A percentile compares a stretch with the other conserved stretches of the same genome.
These are phyloP conservation scores for Helianthus tuberosus DNA, from an alignment of 129 eudicot genomes.

Conservation along the genomic window DNA sequence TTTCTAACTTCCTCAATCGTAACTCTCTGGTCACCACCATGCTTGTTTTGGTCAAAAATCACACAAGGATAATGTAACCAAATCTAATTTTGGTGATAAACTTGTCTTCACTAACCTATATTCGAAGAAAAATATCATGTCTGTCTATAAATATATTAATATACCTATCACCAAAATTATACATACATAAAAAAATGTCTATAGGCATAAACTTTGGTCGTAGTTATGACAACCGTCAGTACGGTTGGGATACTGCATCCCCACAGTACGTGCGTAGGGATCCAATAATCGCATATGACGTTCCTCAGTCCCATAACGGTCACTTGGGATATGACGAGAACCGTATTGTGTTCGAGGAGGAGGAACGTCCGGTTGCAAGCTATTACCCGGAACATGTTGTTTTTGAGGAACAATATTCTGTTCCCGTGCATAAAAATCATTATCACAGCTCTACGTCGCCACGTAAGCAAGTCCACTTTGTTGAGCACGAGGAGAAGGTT, in stretches of 20 bases:
- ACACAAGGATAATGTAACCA: too few relatives aligned
- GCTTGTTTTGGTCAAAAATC: too few relatives aligned
- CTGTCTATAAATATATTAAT: conserved; percentile 29
- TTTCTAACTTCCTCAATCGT: too few relatives aligned
- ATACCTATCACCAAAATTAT: background rate
- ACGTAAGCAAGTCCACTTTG: conserved; percentile 60
- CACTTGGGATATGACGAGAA: conserved; percentile 19
- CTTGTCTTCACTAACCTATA: background rate
- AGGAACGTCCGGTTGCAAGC: conserved; percentile 4
- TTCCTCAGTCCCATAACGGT: conserved; percentile 17
- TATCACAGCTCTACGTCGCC: conserved; percentile 1
- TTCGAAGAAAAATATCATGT: background rate
- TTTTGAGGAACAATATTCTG: conserved; percentile 13
- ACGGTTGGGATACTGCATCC: conserved; percentile 27
- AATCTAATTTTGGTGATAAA: too few relatives aligned
- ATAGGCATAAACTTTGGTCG: too few relatives aligned
- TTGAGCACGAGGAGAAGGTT: conserved; percentile 37
- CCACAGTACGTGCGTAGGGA: conserved; percentile 19
- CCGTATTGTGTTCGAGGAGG: conserved; percentile 15
- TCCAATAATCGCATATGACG: conserved; percentile 6
- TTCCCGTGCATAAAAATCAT: conserved; percentile 18
- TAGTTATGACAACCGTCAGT: conserved; percentile 10
- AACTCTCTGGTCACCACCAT: too few relatives aligned
- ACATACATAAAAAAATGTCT: conserved; percentile 16
- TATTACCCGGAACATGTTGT: conserved; percentile 21